These are phyloP conservation scores for Phytopythium aichiense DNA, from an alignment of 352 stramenopile species.

Conservation along the genomic window DNA sequence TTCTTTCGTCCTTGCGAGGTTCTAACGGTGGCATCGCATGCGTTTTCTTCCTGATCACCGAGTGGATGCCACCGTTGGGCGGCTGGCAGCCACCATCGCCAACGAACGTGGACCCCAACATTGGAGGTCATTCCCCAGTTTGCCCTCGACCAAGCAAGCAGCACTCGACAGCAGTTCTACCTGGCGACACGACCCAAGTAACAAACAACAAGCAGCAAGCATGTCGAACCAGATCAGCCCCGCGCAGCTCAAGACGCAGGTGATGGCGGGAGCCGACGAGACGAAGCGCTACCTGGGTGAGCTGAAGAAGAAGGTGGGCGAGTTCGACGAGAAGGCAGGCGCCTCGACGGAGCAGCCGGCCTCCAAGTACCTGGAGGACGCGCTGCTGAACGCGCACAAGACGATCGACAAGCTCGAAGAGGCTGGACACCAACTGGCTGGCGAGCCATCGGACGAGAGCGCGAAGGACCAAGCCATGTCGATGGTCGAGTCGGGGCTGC, in stretches of 20 bases:
- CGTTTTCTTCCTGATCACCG: not conserved
- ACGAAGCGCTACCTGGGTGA: constrained; percentile 10
- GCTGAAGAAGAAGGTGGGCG: constrained; percentile 8
- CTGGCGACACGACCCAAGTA: not conserved
- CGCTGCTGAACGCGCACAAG: constrained; percentile 24
- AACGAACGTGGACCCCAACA: not conserved
- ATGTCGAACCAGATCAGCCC: constrained; percentile 5
- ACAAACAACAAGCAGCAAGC: not conserved
- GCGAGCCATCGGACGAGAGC: constrained; percentile 30
- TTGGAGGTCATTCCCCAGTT: constrained; percentile 1
- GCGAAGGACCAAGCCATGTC: constrained; percentile 40
- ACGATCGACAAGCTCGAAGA: constrained; percentile 28
- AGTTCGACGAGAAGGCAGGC: constrained; percentile 76
- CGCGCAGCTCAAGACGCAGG: constrained; percentile 7
- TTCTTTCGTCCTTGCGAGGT: not conserved
- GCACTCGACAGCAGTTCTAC: not conserved
- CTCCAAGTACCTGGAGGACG: constrained; percentile 37
- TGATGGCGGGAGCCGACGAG: constrained; percentile 4
- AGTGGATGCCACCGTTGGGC: constrained; percentile 3
- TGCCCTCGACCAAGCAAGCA: not conserved
- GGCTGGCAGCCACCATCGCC: not conserved
- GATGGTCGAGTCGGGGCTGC: constrained; percentile 39
- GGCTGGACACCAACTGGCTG: constrained; percentile 19
- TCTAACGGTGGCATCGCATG: constrained; percentile 1
- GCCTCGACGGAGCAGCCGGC: constrained; percentile 74